Conservation (phyloP, 2,329 filamentous ascomycete species). For the Exophiala dermatitidis region DNA sequence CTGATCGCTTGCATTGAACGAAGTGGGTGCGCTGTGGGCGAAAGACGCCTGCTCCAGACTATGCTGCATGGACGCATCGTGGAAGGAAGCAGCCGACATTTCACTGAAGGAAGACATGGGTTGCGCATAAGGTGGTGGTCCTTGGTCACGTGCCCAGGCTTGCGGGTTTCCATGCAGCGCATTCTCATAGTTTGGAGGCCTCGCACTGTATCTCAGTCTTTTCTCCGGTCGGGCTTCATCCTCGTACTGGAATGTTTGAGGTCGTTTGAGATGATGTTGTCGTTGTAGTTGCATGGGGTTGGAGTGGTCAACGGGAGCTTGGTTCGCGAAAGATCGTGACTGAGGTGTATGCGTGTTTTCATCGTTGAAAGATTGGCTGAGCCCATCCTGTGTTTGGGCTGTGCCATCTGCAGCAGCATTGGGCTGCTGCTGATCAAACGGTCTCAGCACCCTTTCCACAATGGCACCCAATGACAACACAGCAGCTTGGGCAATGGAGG, state of each 20-base stretch:
- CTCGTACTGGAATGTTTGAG: background rate
- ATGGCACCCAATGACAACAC: slow-evolving; percentile 2
- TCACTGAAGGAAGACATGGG: slow-evolving; percentile 7
- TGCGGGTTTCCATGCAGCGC: background rate
- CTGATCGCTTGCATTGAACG: slow-evolving; percentile 10
- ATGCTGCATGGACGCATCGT: slow-evolving; percentile 2
- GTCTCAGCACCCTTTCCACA: slow-evolving; percentile 2
- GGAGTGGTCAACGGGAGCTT: background rate
- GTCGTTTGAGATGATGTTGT: slow-evolving; percentile 4
- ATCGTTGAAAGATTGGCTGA: background rate
- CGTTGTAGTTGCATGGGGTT: background rate
- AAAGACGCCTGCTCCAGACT: slow-evolving; percentile 11
- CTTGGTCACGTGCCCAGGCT: slow-evolving; percentile 4
- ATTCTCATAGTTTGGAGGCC: background rate
- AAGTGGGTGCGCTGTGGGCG: slow-evolving; percentile 7
- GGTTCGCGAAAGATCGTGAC: background rate
- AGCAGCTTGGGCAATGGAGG: slow-evolving; percentile 6
- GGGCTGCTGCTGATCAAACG: background rate
- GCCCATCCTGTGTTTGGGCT: background rate
- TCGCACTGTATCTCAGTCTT: background rate
- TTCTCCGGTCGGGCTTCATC: slow-evolving; percentile 5
- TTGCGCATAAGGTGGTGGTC: slow-evolving; percentile 8
- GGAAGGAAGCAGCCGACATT: slow-evolving; percentile 5
- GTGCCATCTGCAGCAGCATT: background rate
- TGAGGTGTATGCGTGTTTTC: background rate